phyloP scores from a whole-genome alignment of 345 rosid genomes.

The Psidium friedrichsthalianum region DNA sequence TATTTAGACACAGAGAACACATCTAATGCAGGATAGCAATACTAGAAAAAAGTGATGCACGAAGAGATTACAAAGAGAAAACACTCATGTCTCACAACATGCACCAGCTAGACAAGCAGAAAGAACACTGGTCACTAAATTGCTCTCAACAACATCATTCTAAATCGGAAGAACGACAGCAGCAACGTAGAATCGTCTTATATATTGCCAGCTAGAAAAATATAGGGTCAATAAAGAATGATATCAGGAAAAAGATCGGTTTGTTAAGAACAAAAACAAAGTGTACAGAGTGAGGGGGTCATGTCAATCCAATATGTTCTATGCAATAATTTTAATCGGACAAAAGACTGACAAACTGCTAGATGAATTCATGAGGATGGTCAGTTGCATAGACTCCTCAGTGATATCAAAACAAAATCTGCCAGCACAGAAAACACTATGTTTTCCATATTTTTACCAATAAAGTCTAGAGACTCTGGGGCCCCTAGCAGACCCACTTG shows the following conservation, averaged over 20 bases:
- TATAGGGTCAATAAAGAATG: neutral
- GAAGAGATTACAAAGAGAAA: neutral
- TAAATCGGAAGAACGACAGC: neutral
- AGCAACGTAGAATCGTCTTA: neutral
- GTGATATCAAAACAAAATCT: neutral
- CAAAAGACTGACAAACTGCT: neutral
- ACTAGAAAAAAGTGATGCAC: neutral
- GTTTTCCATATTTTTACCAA: neutral
- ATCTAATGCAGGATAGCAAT: neutral
- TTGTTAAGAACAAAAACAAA: neutral
- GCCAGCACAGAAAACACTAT: neutral
- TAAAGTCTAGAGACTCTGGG: neutral
- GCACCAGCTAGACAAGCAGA: neutral
- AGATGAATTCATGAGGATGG: neutral
- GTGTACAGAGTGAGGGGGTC: neutral
- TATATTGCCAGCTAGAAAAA: neutral
- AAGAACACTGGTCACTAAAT: neutral
- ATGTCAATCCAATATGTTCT: neutral
- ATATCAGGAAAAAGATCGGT: neutral
- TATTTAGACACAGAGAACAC: neutral
- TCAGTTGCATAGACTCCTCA: neutral
- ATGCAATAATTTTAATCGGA: neutral
- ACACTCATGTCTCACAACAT: neutral
- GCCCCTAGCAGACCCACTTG: neutral
- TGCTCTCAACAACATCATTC: neutral